Evolutionary conservation across 31 red algal genomes (phyloP).

Genomic region (Porphyra umbilicalis): DNA sequence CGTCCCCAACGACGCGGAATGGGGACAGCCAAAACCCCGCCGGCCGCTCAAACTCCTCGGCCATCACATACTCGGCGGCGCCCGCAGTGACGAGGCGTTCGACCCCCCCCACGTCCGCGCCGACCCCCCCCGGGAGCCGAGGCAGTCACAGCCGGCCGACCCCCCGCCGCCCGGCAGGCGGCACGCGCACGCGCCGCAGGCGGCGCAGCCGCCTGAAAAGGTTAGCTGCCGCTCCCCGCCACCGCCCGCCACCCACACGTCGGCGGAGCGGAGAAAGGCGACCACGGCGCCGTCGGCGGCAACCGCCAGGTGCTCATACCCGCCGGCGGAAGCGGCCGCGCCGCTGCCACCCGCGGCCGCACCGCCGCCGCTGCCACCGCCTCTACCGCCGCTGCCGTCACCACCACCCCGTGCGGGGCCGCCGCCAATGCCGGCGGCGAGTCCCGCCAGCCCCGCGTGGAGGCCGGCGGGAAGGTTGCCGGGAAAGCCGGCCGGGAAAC

Average conservation of each 20-base stretch:
- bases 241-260: not conserved
- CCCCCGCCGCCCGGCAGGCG: not conserved
- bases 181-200: not conserved
- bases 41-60: slow-evolving; percentile 12
- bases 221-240: not conserved
- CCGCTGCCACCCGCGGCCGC: not conserved
- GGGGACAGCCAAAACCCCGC: slow-evolving; percentile 11
- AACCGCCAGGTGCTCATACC: not conserved
- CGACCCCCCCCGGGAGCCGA: not conserved
- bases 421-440: not conserved
- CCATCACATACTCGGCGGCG: slow-evolving; percentile 12
- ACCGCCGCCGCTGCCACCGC: not conserved
- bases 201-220: not conserved
- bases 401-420: no score
- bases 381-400: not conserved
- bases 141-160: not conserved
- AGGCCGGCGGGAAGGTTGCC: no score
- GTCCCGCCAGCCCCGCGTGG: not conserved
- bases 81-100: not conserved
- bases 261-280: not conserved
- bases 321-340: not conserved
- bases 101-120: not conserved
- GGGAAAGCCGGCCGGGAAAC: not conserved
- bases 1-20: not conserved
- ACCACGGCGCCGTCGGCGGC: not conserved